These are phyloP conservation scores for Metschnikowia koreensis DNA, from an alignment of 805 yeast genomes.

Conservation along the genomic window DNA sequence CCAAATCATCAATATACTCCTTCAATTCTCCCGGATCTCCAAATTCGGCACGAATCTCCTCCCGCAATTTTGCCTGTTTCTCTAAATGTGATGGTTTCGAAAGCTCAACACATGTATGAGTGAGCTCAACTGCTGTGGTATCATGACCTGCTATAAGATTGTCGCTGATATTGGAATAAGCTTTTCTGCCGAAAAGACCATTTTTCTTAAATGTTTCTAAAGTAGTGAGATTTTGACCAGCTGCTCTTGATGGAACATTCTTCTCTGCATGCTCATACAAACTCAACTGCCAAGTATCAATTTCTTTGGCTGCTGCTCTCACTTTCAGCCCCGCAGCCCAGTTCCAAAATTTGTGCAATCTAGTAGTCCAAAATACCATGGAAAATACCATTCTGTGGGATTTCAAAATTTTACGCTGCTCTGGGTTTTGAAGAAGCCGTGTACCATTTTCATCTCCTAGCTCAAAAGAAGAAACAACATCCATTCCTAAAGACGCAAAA, in stretches of 20 bases:
- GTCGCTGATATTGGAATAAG: constrained; percentile 47
- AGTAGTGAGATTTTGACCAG: constrained; percentile 26
- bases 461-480: constrained; percentile 59
- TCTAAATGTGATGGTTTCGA: constrained; percentile 47
- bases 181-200: constrained; percentile 30
- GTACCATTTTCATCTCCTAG: constrained; percentile 52
- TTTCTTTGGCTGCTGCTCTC: constrained; percentile 33
- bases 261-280: constrained; percentile 35
- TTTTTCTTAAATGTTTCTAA: constrained; percentile 32
- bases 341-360: constrained; percentile 51
- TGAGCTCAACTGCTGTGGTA: constrained; percentile 45
- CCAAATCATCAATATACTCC: constrained; percentile 28
- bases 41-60: constrained; percentile 43
- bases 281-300: constrained; percentile 47
- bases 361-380: constrained; percentile 65
- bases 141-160: constrained; percentile 78
- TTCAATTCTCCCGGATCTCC: constrained; percentile 27
- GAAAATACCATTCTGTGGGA: constrained; percentile 49
- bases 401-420: constrained; percentile 38
- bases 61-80: constrained; percentile 46
- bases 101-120: constrained; percentile 57
- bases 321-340: constrained; percentile 45
- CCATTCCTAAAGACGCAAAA: constrained; percentile 69
- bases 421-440: constrained; percentile 40
- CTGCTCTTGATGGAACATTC: constrained; percentile 21